These are phyloP conservation scores for Scedosporium boydii DNA, from an alignment of 2,329 filamentous ascomycete genomes.

Conservation along the genomic window DNA sequence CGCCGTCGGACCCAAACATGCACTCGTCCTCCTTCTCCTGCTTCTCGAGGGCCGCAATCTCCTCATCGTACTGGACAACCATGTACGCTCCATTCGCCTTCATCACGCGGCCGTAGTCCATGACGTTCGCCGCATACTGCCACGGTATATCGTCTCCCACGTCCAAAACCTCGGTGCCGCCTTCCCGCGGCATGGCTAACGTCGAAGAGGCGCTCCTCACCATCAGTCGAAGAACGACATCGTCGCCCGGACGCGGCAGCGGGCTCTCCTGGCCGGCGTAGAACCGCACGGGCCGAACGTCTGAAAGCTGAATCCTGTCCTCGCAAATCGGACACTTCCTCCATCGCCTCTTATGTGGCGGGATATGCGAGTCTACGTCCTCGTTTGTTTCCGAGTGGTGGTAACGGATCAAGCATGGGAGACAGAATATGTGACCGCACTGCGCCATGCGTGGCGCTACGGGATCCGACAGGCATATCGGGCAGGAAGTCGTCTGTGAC, in stretches of 20 bases:
- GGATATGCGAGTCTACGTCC: constrained; percentile 44
- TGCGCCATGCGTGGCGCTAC: constrained; percentile 94
- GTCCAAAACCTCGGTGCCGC: constrained; percentile 57
- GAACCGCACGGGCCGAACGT: constrained; percentile 82
- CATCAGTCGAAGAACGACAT: constrained; percentile 82
- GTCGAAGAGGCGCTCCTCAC: constrained; percentile 73
- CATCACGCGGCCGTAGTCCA: constrained; percentile 94
- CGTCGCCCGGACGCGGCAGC: constrained; percentile 71
- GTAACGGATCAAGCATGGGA: constrained; percentile 87
- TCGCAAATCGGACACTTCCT: constrained; percentile 97
- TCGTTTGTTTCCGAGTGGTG: constrained; percentile 77
- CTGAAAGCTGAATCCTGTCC: constrained; percentile 85
- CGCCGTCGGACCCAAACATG: constrained; percentile 84
- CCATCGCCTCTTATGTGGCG: constrained; percentile 65
- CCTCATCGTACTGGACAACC: constrained; percentile 66
- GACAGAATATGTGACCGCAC: constrained; percentile 94
- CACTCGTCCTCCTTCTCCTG: constrained; percentile 86
- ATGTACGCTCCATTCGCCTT: constrained; percentile 89
- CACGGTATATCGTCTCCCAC: constrained; percentile 76
- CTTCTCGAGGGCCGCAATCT: constrained; percentile 62
- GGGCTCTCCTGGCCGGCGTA: constrained; percentile 81
- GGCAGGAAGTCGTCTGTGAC: constrained; percentile 81
- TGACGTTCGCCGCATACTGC: constrained; percentile 87
- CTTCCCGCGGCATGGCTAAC: constrained; percentile 77
- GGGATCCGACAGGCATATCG: constrained; percentile 87